These are phyloP conservation scores for Podaxis carcinomalis DNA, from an alignment of 768 basidiomycete genomes.

Conservation along the genomic window DNA sequence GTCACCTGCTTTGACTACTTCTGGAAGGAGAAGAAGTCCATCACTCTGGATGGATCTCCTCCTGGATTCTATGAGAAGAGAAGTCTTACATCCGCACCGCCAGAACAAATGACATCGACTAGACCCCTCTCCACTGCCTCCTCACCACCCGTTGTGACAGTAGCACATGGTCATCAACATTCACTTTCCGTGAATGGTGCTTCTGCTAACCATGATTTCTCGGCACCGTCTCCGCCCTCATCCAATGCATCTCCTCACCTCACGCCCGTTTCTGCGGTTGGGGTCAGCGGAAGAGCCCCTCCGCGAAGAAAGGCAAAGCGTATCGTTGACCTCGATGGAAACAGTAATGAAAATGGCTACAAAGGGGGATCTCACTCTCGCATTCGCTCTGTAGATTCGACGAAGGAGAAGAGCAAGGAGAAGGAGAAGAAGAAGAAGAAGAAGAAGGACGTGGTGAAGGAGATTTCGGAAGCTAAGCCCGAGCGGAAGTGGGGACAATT, in stretches of 20 bases:
- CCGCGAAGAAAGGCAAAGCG: constrained; percentile 66
- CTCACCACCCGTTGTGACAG: constrained; percentile 60
- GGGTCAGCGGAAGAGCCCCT: constrained; percentile 31
- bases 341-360: constrained; percentile 30
- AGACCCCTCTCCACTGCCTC: constrained; percentile 44
- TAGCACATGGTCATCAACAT: constrained; percentile 36
- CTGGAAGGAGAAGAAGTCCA: constrained; percentile 73
- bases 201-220: not conserved
- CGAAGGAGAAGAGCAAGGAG: constrained; percentile 9
- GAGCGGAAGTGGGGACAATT: constrained; percentile 17
- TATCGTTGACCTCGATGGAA: constrained; percentile 74
- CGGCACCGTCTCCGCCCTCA: constrained; percentile 26
- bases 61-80: constrained; percentile 73
- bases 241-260: constrained; percentile 45
- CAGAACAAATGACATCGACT: constrained; percentile 49
- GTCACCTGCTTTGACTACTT: constrained; percentile 81
- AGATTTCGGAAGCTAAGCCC: not conserved
- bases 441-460: constrained; percentile 17
- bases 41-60: constrained; percentile 69
- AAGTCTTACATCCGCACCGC: constrained; percentile 43
- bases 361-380: constrained; percentile 25
- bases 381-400: constrained; percentile 26
- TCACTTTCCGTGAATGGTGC: constrained; percentile 12
- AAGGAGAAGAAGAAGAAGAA: constrained; percentile 17
- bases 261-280: constrained; percentile 28